Base-by-base conservation (phyloP, 495 filamentous ascomycete species). In the Daldinia decipiens region DNA sequence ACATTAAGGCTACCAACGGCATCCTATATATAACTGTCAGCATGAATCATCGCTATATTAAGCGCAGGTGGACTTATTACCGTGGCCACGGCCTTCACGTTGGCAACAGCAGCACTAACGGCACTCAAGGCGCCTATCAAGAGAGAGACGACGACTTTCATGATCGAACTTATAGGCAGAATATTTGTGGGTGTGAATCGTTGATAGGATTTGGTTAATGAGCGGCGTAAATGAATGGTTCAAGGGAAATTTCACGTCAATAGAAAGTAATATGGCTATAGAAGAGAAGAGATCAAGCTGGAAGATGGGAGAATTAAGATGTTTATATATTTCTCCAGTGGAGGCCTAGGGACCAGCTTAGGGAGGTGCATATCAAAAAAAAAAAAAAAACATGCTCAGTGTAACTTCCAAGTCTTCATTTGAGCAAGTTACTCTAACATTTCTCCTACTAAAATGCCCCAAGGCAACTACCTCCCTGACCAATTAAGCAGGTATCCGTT, bases 141-240 rank as follows among this genome's bases (percentile, higher is more conserved):
- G 34, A 65, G 5, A 51, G n/a, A 65, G 39, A 70, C 4, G 13
- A 61, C 7, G 39, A 34, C 12, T 21, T 61, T 70, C 68, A 70
- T 70, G 9, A 6, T 57, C 24, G 6, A 7, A 29, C 11, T 4
- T 27, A 26, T 57, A 1, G 26, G 24, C 6, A 9, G 7, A 7
- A 0, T 32, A 2, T 9, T n/a, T 27, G 29, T 57, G 4, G 26
- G 24, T 12, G 4, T 57, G 50, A 8, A 13, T 53, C 6, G 5
- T 29, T 15, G 5, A 3, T 52, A 13, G 4, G 50, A 11, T 15
- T 2, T 12, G 13, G n/a, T 21, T 27, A 21, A 52, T 2, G 26
- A 26, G 6, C n/a, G 12, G 3, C 4, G 15, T 26, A 29, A n/a
- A 26, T 5, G 19, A 12, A 26, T 17, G 19, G 3, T 26, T 13